phyloP scores from a whole-genome alignment of 2,329 filamentous ascomycete genomes.

The Microcera coccophila region DNA sequence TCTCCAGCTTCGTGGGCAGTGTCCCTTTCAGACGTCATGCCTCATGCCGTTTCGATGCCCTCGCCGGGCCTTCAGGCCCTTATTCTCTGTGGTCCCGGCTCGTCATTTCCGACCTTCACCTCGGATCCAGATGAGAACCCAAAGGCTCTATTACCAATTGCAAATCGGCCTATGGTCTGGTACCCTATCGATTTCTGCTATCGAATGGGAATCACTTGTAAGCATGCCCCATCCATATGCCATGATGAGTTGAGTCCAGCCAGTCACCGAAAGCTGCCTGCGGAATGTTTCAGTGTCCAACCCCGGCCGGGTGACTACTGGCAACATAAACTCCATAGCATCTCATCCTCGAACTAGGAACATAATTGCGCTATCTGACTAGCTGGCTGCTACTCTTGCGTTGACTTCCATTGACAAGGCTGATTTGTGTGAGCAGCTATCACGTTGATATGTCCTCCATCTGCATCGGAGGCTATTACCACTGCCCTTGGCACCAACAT shows the following conservation, averaged over 20 bases:
- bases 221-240: conserved; percentile 30
- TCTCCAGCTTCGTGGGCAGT: conserved; percentile 2
- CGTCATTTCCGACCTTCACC: conserved; percentile 78
- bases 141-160: conserved; percentile 77
- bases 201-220: conserved; percentile 72
- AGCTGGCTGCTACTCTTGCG: too few species aligned
- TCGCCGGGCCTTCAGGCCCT: conserved; percentile 76
- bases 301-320: too few species aligned
- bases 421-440: conserved; percentile 57
- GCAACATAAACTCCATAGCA: too few species aligned
- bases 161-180: conserved; percentile 86
- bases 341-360: too few species aligned
- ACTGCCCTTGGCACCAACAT: conserved; percentile 72
- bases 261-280: too few species aligned
- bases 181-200: conserved; percentile 85
- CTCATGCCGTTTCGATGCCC: conserved; percentile 70
- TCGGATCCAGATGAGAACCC: conserved; percentile 75
- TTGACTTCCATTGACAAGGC: too few species aligned
- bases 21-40: conserved; percentile 51
- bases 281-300: too few species aligned
- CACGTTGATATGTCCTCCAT: conserved; percentile 61
- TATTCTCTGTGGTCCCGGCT: conserved; percentile 78
- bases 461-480: conserved; percentile 62
- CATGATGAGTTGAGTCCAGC: neutral
- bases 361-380: too few species aligned